These are phyloP conservation scores for Pichia sp. DNA, from an alignment of 1,139 yeast genomes.

Conservation along the genomic window DNA sequence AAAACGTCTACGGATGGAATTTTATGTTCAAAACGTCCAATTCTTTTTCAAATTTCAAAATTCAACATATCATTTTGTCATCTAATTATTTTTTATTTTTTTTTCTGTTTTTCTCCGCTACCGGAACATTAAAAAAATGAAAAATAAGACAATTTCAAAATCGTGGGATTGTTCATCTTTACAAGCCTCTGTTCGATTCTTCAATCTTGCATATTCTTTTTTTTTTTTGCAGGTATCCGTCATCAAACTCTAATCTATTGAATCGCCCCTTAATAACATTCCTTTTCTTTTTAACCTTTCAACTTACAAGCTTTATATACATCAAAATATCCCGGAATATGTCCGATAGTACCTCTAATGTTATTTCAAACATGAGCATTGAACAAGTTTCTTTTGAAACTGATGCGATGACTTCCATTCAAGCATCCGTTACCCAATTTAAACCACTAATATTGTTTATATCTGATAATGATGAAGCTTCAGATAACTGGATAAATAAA, in stretches of 20 bases:
- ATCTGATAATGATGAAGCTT: slow-evolving; percentile 16
- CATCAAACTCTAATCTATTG: not conserved
- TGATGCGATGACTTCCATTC: slow-evolving; percentile 30
- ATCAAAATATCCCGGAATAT: not conserved
- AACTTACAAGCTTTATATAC: not conserved
- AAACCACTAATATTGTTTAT: slow-evolving; percentile 41
- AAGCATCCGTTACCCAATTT: slow-evolving; percentile 30
- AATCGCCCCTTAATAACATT: not conserved
- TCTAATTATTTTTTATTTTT: not conserved
- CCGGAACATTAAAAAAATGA: not conserved
- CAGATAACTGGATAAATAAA: slow-evolving; percentile 25
- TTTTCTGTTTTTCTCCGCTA: not conserved
- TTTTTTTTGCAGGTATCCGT: not conserved
- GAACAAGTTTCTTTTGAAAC: not conserved
- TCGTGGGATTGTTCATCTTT: not conserved
- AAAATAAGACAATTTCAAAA: not conserved
- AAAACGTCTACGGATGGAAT: not conserved
- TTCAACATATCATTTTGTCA: not conserved
- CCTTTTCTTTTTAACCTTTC: not conserved
- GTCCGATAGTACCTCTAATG: not conserved
- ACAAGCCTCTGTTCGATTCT: not conserved
- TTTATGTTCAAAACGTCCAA: not conserved
- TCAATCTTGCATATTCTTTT: too few relatives aligned
- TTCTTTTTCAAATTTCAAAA: not conserved
- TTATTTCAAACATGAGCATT: not conserved